These are phyloP conservation scores for Emmonsiellopsis sp. DNA, from an alignment of 2,329 filamentous ascomycete genomes.

Conservation along the genomic window DNA sequence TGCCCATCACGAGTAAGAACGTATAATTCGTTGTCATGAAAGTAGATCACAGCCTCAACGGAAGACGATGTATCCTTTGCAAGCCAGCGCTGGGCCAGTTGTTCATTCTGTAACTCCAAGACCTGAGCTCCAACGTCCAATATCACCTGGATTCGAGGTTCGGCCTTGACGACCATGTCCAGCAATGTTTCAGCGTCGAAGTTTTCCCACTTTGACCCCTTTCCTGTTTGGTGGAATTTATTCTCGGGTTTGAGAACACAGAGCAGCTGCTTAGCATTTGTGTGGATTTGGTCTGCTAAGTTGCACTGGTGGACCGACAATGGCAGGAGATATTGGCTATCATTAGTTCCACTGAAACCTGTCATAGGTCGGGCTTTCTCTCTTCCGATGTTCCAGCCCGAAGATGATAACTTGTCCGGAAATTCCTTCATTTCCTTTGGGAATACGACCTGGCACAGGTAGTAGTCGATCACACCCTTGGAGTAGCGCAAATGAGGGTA, in stretches of 20 bases:
- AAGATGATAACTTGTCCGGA: conserved; percentile 49
- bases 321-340: conserved; percentile 48
- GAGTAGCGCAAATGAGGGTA: conserved; percentile 11
- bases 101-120: conserved; percentile 48
- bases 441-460: conserved; percentile 47
- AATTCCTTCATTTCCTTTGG: conserved; percentile 53
- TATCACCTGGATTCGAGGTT: conserved; percentile 44
- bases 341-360: conserved; percentile 59
- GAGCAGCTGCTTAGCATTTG: conserved; percentile 53
- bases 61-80: conserved; percentile 1
- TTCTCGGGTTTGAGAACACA: conserved; percentile 48
- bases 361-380: conserved; percentile 42
- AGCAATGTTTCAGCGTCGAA: conserved; percentile 39
- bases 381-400: conserved; percentile 55
- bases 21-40: conserved; percentile 22
- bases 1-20: conserved; percentile 8
- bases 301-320: conserved; percentile 46
- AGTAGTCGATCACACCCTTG: conserved; percentile 47
- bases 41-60: conserved; percentile 45
- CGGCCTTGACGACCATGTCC: conserved; percentile 27
- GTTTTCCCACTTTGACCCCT: conserved; percentile 8
- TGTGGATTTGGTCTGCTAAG: conserved; percentile 45
- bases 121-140: conserved; percentile 60
- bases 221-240: conserved; percentile 10
- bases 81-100: conserved; percentile 47